These are phyloP conservation scores for Sutorius australiensis DNA, from an alignment of 768 basidiomycete species.

Conservation along the genomic window DNA sequence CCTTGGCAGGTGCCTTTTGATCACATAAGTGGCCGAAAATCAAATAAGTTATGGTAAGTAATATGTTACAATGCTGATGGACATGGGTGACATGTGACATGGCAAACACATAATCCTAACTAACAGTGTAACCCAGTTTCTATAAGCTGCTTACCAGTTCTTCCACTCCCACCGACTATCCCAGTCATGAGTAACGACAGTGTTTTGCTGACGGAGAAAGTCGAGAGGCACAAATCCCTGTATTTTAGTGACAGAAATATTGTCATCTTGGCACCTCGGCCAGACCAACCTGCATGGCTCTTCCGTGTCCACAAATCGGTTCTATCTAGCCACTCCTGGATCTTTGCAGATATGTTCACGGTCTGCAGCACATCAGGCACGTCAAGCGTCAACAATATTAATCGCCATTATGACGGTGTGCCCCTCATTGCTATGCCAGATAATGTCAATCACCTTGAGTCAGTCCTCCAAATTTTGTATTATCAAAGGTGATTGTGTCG, in stretches of 20 bases:
- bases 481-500: slow-evolving; percentile 5
- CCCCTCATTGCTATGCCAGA: slow-evolving; percentile 9
- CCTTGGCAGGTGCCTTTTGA: too few relatives aligned
- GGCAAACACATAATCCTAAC: too few relatives aligned
- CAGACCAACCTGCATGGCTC: not conserved
- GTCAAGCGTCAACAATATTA: not conserved
- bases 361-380: not conserved
- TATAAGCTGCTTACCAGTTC: too few relatives aligned
- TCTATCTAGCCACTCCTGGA: slow-evolving; percentile 6
- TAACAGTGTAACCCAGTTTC: too few relatives aligned
- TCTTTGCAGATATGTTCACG: slow-evolving; percentile 9
- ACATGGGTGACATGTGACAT: too few relatives aligned
- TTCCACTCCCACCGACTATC: not conserved
- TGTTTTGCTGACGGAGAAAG: not conserved
- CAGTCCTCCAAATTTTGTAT: slow-evolving; percentile 8
- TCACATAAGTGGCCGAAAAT: too few relatives aligned
- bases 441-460: slow-evolving; percentile 6
- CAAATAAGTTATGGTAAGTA: too few relatives aligned
- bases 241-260: slow-evolving; percentile 10
- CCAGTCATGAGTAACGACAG: slow-evolving; percentile 40
- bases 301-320: slow-evolving; percentile 16
- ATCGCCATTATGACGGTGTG: not conserved
- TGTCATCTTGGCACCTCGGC: not conserved
- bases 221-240: slow-evolving; percentile 2
- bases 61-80: too few relatives aligned